Conservation (phyloP, 108 stramenopile species). For the Seminavis robusta region DNA sequence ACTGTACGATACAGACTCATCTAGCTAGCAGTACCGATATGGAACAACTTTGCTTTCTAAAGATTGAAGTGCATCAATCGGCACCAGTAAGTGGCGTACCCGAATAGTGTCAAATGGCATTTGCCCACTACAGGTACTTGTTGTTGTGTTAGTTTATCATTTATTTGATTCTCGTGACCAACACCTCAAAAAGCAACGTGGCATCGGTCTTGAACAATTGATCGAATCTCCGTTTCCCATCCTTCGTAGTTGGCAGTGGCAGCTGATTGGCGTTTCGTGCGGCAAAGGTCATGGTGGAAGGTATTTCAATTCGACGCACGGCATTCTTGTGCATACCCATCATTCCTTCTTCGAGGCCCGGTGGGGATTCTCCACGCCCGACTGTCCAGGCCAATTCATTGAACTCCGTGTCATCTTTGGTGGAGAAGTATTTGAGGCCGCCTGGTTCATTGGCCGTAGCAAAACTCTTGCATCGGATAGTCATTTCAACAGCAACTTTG, state of each 20-base stretch:
- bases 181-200: no score
- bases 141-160: no score
- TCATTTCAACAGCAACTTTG: conserved; percentile 76
- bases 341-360: conserved; percentile 65
- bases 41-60: no score
- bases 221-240: conserved; percentile 15
- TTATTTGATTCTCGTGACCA: no score
- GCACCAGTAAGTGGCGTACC: no score
- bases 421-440: conserved; percentile 65
- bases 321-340: conserved; percentile 53
- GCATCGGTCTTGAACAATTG: conserved; percentile 13
- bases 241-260: conserved; percentile 15
- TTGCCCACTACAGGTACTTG: no score
- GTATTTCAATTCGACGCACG: conserved; percentile 15
- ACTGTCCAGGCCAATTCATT: conserved; percentile 74
- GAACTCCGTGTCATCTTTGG: conserved; percentile 66
- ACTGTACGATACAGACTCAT: no score
- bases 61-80: no score
- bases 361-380: conserved; percentile 50
- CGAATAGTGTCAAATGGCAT: no score
- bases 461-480: conserved; percentile 68
- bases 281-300: conserved; percentile 16
- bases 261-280: conserved; percentile 23
- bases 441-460: conserved; percentile 71
- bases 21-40: no score